A percentile compares a stretch with the other conserved stretches of the same genome.
Evolutionary conservation across 176 grass and related monocot species (phyloP).

Genomic region (Triticum aestivum): IWGSC_CS_RefSeq_v2.1 NC_057806.1:85047321-85047820

Average conservation of each 20-base stretch:
- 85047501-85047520: slow-evolving; percentile 12
- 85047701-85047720: not conserved
- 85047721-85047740: no score
- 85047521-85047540: slow-evolving; percentile 41
- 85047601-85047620: not conserved
- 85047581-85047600: slow-evolving; percentile 34
- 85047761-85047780: not conserved
- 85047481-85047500: slow-evolving; percentile 5
- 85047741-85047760: not conserved
- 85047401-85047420: not conserved
- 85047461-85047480: slow-evolving; percentile 6
- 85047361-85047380: not conserved
- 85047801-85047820: not conserved
- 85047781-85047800: not conserved
- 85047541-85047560: slow-evolving; percentile 18
- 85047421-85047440: slow-evolving; percentile 6
- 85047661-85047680: slow-evolving; percentile 12
- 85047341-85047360: not conserved
- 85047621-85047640: not conserved
- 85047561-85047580: slow-evolving; percentile 18
- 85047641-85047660: not conserved
- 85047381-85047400: not conserved
- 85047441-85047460: not conserved
- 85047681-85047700: not conserved
- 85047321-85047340: no score